Conservation (phyloP, 129 eudicot genomes). For the Escallonia herrerae region DNA sequence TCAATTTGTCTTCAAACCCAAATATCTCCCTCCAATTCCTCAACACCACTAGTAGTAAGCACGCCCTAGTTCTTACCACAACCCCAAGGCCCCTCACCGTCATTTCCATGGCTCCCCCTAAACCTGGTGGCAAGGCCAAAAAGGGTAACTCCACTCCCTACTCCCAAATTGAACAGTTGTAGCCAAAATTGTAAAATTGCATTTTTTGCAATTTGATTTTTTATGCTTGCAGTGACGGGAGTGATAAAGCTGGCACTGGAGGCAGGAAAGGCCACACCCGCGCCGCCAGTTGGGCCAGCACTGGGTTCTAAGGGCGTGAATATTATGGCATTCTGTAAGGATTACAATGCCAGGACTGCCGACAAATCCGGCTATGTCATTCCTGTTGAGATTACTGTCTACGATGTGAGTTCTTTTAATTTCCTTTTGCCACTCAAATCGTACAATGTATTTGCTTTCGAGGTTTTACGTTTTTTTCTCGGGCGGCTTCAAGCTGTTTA, state of each 20-base stretch:
- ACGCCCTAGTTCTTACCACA: slow-evolving; percentile 7
- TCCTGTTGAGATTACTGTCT: slow-evolving; percentile 96
- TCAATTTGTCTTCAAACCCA: slow-evolving; percentile 36
- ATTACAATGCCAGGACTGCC: slow-evolving; percentile 95
- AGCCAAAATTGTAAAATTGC: neutral
- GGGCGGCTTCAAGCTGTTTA: neutral
- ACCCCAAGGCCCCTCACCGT: slow-evolving; percentile 43
- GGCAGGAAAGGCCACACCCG: slow-evolving; percentile 97
- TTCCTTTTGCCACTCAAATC: neutral
- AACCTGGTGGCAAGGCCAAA: slow-evolving; percentile 83
- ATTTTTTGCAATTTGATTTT: slow-evolving; percentile 4
- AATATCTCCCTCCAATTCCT: slow-evolving; percentile 17
- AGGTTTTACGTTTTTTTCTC: neutral
- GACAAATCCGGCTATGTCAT: slow-evolving; percentile 90
- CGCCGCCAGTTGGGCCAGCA: slow-evolving; percentile 98
- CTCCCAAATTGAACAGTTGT: no score
- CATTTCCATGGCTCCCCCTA: slow-evolving; percentile 92
- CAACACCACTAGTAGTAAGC: slow-evolving; percentile 4
- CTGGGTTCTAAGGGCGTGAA: slow-evolving; percentile 96
- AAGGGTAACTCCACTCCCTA: slow-evolving; percentile 42
- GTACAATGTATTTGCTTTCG: neutral
- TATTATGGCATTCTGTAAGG: slow-evolving; percentile 94
- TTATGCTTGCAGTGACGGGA: slow-evolving; percentile 58
- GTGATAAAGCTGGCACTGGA: slow-evolving; percentile 86
- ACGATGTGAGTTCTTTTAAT: slow-evolving; percentile 45